phyloP scores from a whole-genome alignment of 176 grass and related monocot genomes.

The Pontederia paniculata region DNA sequence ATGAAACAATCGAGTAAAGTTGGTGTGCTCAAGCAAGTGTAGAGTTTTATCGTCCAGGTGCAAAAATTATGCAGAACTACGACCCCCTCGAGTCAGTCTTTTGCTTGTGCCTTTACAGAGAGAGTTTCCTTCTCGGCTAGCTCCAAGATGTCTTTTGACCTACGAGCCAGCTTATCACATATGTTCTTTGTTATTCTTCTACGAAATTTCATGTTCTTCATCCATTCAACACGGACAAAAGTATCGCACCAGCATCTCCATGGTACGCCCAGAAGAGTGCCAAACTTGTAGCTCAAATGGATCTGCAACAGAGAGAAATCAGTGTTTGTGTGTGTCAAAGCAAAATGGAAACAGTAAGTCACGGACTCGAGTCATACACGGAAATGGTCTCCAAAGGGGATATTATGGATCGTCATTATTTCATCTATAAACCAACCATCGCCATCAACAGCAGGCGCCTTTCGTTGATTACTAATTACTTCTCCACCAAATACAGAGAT shows the following conservation, averaged over 20 bases:
- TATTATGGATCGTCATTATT: slow-evolving; percentile 50
- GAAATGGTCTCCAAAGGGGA: slow-evolving; percentile 68
- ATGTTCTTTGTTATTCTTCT: slow-evolving; percentile 57
- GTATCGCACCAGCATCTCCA: slow-evolving; percentile 39
- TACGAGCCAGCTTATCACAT: slow-evolving; percentile 56
- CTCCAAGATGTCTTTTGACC: slow-evolving; percentile 65
- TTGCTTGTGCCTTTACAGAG: background rate
- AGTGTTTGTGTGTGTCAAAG: background rate
- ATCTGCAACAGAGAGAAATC: slow-evolving; percentile 20
- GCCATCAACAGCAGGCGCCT: slow-evolving; percentile 30
- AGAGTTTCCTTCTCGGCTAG: slow-evolving; percentile 48
- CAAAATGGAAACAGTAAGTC: background rate
- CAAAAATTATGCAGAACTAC: too few species aligned
- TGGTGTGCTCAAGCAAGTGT: too few species aligned
- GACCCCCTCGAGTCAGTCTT: too few species aligned
- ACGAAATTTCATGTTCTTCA: slow-evolving; percentile 59
- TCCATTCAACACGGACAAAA: slow-evolving; percentile 59
- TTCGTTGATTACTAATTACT: slow-evolving; percentile 57
- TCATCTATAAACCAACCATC: slow-evolving; percentile 60
- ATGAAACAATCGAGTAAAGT: too few species aligned
- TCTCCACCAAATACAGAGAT: slow-evolving; percentile 72
- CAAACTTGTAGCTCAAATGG: slow-evolving; percentile 48
- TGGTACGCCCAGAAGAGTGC: background rate
- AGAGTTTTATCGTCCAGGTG: too few species aligned
- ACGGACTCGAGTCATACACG: slow-evolving; percentile 13